phyloP scores from a whole-genome alignment of 208 protist species.

The Lotmaria passim region DNA sequence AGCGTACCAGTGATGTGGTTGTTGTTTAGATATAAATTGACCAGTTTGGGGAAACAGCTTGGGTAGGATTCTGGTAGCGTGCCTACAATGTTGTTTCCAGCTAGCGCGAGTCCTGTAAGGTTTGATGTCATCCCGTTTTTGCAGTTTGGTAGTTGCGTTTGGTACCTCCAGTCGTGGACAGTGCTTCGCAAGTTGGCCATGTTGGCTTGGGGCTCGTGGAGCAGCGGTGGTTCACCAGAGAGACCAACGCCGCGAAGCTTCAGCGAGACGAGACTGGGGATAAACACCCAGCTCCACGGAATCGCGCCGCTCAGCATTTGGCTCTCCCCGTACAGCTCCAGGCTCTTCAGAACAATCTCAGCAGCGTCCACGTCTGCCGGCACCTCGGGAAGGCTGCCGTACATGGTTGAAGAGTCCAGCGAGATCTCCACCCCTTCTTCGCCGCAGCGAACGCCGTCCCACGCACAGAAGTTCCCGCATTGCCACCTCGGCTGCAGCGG shows the following conservation, averaged over 20 bases:
- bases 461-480: slow-evolving; percentile 13
- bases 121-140: background rate
- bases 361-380: background rate
- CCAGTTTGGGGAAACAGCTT: background rate
- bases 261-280: slow-evolving; percentile 6
- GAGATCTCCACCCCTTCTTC: background rate
- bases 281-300: slow-evolving; percentile 13
- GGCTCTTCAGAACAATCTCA: background rate
- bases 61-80: slow-evolving; percentile 9
- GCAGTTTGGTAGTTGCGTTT: background rate
- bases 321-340: slow-evolving; percentile 6
- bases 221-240: background rate
- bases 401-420: slow-evolving; percentile 1
- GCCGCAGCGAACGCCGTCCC: background rate
- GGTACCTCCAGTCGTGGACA: background rate
- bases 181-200: background rate
- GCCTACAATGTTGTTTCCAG: background rate
- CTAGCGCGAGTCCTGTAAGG: background rate
- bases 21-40: slow-evolving; percentile 3
- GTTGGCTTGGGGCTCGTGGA: no score
- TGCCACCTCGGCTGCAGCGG: background rate
- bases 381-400: slow-evolving; percentile 11
- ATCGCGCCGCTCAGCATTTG: slow-evolving; percentile 1
- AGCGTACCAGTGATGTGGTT: slow-evolving; percentile 15
- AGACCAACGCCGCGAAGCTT: slow-evolving; percentile 4